Evolutionary conservation across 2,329 filamentous ascomycete genomes (phyloP), one percentile per base, ranked within the genome.

Genomic region (Colletotrichum karsti): DNA sequence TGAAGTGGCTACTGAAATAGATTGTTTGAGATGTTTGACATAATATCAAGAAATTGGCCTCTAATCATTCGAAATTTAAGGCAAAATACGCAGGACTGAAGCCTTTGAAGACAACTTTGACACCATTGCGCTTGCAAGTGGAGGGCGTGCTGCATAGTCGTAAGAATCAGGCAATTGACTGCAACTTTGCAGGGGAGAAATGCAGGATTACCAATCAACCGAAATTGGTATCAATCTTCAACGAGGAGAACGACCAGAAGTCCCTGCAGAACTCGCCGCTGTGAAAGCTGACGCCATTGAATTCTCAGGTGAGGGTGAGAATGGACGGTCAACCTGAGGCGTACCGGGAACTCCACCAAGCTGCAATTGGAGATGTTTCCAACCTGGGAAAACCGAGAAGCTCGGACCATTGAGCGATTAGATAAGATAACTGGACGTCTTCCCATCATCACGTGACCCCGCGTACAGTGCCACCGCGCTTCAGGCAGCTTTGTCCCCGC

Each of bases 371-470:
- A 54, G 46, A 39, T 28, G n/a, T 7, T 50, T 41, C 41, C 20
- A 4, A 8, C 13, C 13, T 26, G 6, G 7, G 46, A 20, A 26
- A 10, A 13, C 10, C 4, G 6, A 3, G 9, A n/a, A 30, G 59
- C 64, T 57, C 64, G 22, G 33, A 13, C 50, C 63, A 51, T 1
- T 0, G n/a, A n/a, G n/a, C n/a, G n/a, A n/a, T n/a, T n/a, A n/a
- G n/a, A n/a, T n/a, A n/a, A n/a, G n/a, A n/a, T n/a, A n/a, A n/a
- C n/a, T n/a, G n/a, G n/a, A n/a, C n/a, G n/a, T n/a, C n/a, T n/a
- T n/a, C n/a, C n/a, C n/a, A n/a, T n/a, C n/a, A n/a, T n/a, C 64
- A 67, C 37, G 64, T 67, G 64, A 63, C 42, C 59, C 63, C 64
- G 64, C 64, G 64, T 63, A 20, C 39, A 44, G 44, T 53, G 50